Evolutionary conservation across 768 basidiomycete species (phyloP), one percentile per base, ranked within the genome.

Genomic region (Russula abietina): DNA sequence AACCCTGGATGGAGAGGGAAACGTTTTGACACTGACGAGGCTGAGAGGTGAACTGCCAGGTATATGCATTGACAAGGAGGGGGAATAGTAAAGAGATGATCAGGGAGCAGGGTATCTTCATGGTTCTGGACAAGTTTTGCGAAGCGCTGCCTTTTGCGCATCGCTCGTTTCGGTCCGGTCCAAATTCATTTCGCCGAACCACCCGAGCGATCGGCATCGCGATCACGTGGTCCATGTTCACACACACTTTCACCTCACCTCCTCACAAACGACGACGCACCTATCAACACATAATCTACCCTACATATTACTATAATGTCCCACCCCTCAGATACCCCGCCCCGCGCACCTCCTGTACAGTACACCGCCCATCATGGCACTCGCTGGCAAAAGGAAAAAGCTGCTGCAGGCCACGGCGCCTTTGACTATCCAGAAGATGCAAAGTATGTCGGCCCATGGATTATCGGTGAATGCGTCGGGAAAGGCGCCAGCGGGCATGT

Each of bases 401-500:
- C 88, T 56, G 88, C 89, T 61, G 89, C 91, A 50, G 87, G 83
- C 17, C 75, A 79, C 55, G 79, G 80, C 46, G 87, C 88, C 26
- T 92, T 91, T 70, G 91, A 93, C 68, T 81, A 86, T 43, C 87
- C 88, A 0, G 84, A 89, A 59, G 93, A 96, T 74, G 93, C 93
- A 12, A 89, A 85, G 71, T 80, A 77, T 63, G 87, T 97, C 50
- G 94, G 94, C 12, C 92, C 92, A 2, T 97, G 94, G 94, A 80
- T 92, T 67, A 83, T 97, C 9, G 94, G 94, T 60, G 90, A 92
- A 73, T 95, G 92, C 67, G 87, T 97, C 59, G 94, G 94, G 7
- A 94, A 94, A 76, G 94, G 94, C 55, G 91, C 91, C 36, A 91
- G 89, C 68, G 94, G 94, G 71, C 90, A 92, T 59, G 95, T 98